These are phyloP conservation scores for Fusarium euwallaceae DNA, from an alignment of 2,329 filamentous ascomycete genomes.

Conservation along the genomic window DNA sequence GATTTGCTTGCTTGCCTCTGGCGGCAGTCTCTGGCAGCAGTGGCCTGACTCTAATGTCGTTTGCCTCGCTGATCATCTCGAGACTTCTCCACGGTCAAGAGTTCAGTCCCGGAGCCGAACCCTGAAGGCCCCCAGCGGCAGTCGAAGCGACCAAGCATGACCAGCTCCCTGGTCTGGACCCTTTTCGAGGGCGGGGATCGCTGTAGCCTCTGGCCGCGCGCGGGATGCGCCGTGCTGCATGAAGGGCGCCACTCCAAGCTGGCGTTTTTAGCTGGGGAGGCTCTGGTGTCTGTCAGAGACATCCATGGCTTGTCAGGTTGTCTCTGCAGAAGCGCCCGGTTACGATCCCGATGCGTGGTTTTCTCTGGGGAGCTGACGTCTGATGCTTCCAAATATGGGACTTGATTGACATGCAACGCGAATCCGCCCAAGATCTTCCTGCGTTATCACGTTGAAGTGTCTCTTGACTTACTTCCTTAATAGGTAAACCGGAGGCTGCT, in stretches of 20 bases:
- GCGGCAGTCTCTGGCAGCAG: neutral
- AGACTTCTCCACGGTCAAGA: neutral
- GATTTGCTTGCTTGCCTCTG: slow-evolving; percentile 4
- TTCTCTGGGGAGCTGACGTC: slow-evolving; percentile 18
- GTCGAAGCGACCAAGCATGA: slow-evolving; percentile 11
- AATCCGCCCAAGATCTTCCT: slow-evolving; percentile 1
- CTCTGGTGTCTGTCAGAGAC: slow-evolving; percentile 9
- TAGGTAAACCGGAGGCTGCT: slow-evolving; percentile 27
- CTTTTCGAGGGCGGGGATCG: slow-evolving; percentile 30
- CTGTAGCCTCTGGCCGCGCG: slow-evolving; percentile 33
- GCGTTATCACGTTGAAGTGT: slow-evolving; percentile 3
- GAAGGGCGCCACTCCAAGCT: slow-evolving; percentile 30
- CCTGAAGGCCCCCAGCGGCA: slow-evolving; percentile 1
- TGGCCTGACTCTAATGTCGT: slow-evolving; percentile 9
- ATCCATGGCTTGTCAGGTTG: slow-evolving; percentile 16
- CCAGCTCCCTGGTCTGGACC: slow-evolving; percentile 29
- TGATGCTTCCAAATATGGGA: slow-evolving; percentile 6
- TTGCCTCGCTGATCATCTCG: neutral
- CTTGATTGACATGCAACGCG: neutral
- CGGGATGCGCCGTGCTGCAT: slow-evolving; percentile 45
- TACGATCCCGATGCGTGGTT: slow-evolving; percentile 27
- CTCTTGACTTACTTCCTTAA: slow-evolving; percentile 21
- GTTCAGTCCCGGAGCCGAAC: neutral
- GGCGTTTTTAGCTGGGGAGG: slow-evolving; percentile 21
- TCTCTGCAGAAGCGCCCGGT: slow-evolving; percentile 11